These are phyloP conservation scores for Rhinocladiella mackenziei DNA, from an alignment of 2,329 filamentous ascomycete genomes.

Conservation along the genomic window DNA sequence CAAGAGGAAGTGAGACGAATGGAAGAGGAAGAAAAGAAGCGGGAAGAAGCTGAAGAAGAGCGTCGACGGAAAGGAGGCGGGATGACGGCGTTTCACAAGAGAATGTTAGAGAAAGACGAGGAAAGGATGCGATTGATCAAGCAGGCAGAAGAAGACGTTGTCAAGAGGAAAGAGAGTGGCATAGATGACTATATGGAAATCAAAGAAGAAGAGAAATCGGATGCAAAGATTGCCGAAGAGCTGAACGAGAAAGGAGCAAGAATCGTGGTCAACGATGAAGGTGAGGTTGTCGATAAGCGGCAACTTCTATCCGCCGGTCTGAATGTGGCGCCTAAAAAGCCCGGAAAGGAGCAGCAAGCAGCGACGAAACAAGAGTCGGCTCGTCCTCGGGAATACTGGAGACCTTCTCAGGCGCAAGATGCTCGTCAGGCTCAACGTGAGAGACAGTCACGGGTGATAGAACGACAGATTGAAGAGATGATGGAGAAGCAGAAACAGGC, in stretches of 20 bases:
- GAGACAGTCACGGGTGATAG: conserved; percentile 59
- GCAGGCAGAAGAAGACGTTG: conserved; percentile 46
- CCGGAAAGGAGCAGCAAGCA: conserved; percentile 21
- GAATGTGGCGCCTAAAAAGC: conserved; percentile 56
- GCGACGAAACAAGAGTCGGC: conserved; percentile 6
- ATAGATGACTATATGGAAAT: too few species aligned
- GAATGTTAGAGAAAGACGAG: conserved; percentile 57
- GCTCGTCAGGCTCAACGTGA: conserved; percentile 46
- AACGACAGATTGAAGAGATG: conserved; percentile 55
- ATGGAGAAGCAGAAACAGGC: conserved; percentile 55
- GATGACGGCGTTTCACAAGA: conserved; percentile 58
- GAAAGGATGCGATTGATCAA: conserved; percentile 54
- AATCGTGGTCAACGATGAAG: conserved; percentile 60
- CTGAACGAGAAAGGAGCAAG: conserved; percentile 50
- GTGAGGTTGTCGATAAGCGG: conserved; percentile 61
- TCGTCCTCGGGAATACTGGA: conserved; percentile 19
- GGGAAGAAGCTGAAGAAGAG: conserved; percentile 53
- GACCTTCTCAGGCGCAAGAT: conserved; percentile 33
- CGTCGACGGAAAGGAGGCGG: conserved; percentile 45
- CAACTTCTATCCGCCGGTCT: conserved; percentile 59
- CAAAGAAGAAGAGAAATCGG: conserved; percentile 44
- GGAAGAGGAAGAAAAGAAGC: conserved; percentile 56
- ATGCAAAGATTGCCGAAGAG: conserved; percentile 54
- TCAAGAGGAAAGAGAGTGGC: conserved; percentile 36
- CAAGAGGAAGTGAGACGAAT: conserved; percentile 56